These are phyloP conservation scores for Starmerella roubikii DNA, from an alignment of 805 yeast species.

Conservation along the genomic window DNA sequence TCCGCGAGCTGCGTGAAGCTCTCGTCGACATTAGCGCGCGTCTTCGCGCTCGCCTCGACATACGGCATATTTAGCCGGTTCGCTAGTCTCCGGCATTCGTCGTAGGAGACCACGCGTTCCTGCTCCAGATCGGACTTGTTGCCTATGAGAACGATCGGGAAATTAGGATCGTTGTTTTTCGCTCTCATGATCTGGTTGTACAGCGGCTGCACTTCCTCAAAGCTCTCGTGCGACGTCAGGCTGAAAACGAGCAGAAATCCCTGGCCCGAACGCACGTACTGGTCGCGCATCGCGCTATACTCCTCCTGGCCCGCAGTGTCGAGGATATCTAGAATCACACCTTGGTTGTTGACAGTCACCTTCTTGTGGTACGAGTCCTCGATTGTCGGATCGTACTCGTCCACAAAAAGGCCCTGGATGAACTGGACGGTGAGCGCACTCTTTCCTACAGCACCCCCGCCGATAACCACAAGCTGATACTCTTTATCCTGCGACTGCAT, in stretches of 20 bases:
- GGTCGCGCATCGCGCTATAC: slow-evolving; percentile 84
- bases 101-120: slow-evolving; percentile 65
- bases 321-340: slow-evolving; percentile 67
- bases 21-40: slow-evolving; percentile 77
- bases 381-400: slow-evolving; percentile 96
- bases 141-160: slow-evolving; percentile 83
- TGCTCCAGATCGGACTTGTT: slow-evolving; percentile 71
- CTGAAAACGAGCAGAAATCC: slow-evolving; percentile 82
- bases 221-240: slow-evolving; percentile 66
- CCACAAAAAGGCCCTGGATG: slow-evolving; percentile 88
- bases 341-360: slow-evolving; percentile 68
- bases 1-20: slow-evolving; percentile 46
- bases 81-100: slow-evolving; percentile 73
- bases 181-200: slow-evolving; percentile 68
- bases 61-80: slow-evolving; percentile 49
- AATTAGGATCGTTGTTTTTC: slow-evolving; percentile 30
- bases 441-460: slow-evolving; percentile 98
- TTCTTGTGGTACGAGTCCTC: slow-evolving; percentile 67
- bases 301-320: slow-evolving; percentile 99
- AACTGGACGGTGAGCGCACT: slow-evolving; percentile 90
- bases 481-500: slow-evolving; percentile 33
- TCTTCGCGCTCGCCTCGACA: slow-evolving; percentile 87
- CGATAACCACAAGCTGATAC: slow-evolving; percentile 88
- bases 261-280: slow-evolving; percentile 92
- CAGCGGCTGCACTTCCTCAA: slow-evolving; percentile 71